Base-by-base conservation (phyloP, 2,329 filamentous ascomycete genomes). In the Stagonosporopsis rhizophila region DNA sequence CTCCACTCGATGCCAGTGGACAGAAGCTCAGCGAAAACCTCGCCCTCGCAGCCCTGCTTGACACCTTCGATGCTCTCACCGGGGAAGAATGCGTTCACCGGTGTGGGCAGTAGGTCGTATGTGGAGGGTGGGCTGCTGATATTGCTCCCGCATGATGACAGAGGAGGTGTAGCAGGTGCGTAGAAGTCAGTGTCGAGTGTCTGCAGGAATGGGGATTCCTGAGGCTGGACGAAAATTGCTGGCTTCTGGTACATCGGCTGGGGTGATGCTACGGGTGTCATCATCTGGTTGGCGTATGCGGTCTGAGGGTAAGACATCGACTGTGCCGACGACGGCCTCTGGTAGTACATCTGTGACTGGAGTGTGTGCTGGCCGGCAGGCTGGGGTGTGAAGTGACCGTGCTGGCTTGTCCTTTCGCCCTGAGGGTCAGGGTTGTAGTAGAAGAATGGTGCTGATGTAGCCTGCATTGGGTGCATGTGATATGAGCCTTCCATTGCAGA, bases 131-230 rank as follows among this genome's bases (percentile, higher is more conserved):
- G 92, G 83, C 92, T 96, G 80, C 91, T 92, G 70, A 92, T 89
- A 53, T 86, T 87, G 82, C 92, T 96, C 64, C 90, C 89, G 27
- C 91, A 89, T 2, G 90, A 88, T 22, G 93, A 96, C 68, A 97
- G 83, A 41, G 92, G 90, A 44, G 93, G 93, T 19, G 93, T 97
- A 7, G 91, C 88, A 30, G 93, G 93, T 72, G 91, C 91, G 78
- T 88, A 90, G 66, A 90, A 85, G 66, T 92, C 89, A 15, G 90
- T 91, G 76, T 96, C 90, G 62, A 96, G 79, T 69, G 92, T 82
- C 70, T 75, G 78, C 68, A 74, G 78, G 77, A 76, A 85, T 65
- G 79, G 78, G 17, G 79, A 77, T 54, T 85, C 83, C 52, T 87
- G 83, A 65, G 85, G 82, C 68, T 86, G 83, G 62, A 87, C 78